Base-by-base conservation (phyloP, 805 yeast species). In the Pichia manshurica region DNA sequence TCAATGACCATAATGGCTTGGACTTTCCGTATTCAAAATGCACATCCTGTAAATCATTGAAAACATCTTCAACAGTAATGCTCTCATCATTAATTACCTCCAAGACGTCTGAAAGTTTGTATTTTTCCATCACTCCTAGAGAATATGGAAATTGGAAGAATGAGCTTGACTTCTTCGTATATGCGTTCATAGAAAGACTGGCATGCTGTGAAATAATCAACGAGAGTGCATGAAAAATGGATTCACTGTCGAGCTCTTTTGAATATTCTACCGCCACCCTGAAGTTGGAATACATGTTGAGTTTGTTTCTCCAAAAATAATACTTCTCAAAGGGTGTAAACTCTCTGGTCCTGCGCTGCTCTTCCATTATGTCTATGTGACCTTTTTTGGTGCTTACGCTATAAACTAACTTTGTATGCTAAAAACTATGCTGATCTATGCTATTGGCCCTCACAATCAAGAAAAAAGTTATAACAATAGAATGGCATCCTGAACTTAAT, bases 1-100 rank as follows among this genome's bases (percentile, higher is more conserved):
- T 43, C 12, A 58, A 25, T 2, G 45, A 49, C 61, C 61, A 58
- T 20, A 57, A 39, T 9, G 61, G 61, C 15, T 44, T 40, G 2
- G 40, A 19, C 2, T 20, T 34, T 5, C 52, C 45, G 29, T 51
- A 52, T 9, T 28, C 19, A 17, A 52, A 52, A 29, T 46, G 45
- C 12, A 25, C 22, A 39, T 34, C 29, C 31, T 48, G 34, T 34
- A 52, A 28, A 3, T 35, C n/a, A 36, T 47, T 47, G 42, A 53
- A 45, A 19, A 44, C 15, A n/a, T 15, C 20, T 28, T 38, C 20
- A 16, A 52, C n/a, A 12, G 36, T 15, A 39, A 44, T 16, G 5
- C 31, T 19, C 5, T 46, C 33, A 23, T 44, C 47, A 15, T 50
- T 16, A n/a, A 46, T 44, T n/a, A 39, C 17, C 25, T 48, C 41